Base-by-base conservation (phyloP, 2,329 filamentous ascomycete species). In the Diaporthe nobilis region DNA sequence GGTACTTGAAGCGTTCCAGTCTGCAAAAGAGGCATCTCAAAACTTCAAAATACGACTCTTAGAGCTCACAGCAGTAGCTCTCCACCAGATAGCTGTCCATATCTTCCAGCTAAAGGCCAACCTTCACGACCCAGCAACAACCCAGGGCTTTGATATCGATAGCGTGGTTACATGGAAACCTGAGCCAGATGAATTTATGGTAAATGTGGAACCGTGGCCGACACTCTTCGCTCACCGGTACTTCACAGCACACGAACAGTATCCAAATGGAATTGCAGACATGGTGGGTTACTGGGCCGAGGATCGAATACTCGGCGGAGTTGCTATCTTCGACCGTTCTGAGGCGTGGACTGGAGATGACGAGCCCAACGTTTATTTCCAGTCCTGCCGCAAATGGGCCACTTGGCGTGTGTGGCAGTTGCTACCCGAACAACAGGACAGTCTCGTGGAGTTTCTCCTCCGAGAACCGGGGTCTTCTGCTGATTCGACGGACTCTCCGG, bases 281-380 rank as follows among this genome's bases (percentile, higher is more conserved):
- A 60, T 78, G 15, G 77, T 76, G 6, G 79, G 77, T 0, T 80
- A 78, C 71, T 79, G 78, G 78, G 77, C 78, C 22, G 77, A 80
- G 55, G 71, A 77, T n/a, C 76, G 73, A 17, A 79, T 78, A 2
- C 77, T 76, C 25, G 75, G 77, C 9, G 78, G 76, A 22, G 75
- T 78, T n/a, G 75, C 75, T 1, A 37, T 77, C 17, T 78, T 79
- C 57, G 74, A 78, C 42, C 74, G 78, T 20, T 71, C 68, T 12
- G 9, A 44, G 37, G 12, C 37, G 6, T 71, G 68, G 68, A 34
- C 17, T 5, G 68, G 34, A 37, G 49, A 71, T 10, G 2, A 51
- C 34, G 68, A 71, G 13, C 68, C 68, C 0, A 37, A 58, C 34
- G 68, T 44, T 20, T 71, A 71, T 44, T 71, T 71, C 68, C 68